phyloP scores from a whole-genome alignment of 208 protist genomes.

The Blastocrithidia nonstop region DNA sequence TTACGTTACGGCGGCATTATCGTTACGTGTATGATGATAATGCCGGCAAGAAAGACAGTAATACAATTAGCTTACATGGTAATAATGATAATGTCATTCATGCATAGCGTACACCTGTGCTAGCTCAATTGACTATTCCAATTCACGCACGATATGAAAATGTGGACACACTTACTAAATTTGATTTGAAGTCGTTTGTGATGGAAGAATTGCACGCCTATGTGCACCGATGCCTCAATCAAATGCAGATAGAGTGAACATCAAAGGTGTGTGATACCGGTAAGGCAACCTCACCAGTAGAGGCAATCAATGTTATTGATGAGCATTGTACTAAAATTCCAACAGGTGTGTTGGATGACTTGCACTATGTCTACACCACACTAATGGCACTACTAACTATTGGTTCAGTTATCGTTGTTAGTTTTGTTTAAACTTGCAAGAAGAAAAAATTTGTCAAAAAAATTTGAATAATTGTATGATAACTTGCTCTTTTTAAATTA shows the following conservation, averaged over 20 bases:
- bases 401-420: slow-evolving; percentile 10
- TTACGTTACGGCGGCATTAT: slow-evolving; percentile 11
- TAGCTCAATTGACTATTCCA: slow-evolving; percentile 39
- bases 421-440: not conserved
- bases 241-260: slow-evolving; percentile 9
- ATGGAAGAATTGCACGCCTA: slow-evolving; percentile 11
- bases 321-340: slow-evolving; percentile 30
- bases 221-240: slow-evolving; percentile 29
- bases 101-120: not conserved
- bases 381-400: slow-evolving; percentile 35
- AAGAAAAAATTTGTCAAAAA: no score
- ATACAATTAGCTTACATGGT: slow-evolving; percentile 5
- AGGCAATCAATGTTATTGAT: not conserved
- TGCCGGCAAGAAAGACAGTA: not conserved
- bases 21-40: not conserved
- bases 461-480: no score
- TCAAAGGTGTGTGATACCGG: slow-evolving; percentile 7
- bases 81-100: not conserved
- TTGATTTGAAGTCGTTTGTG: slow-evolving; percentile 27
- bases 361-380: slow-evolving; percentile 34
- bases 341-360: slow-evolving; percentile 27
- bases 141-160: slow-evolving; percentile 72
- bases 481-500: no score
- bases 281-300: not conserved
- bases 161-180: slow-evolving; percentile 16